Evolutionary conservation across 1,139 yeast genomes (phyloP).

Genomic region (Geotrichum histeridarum): DNA sequence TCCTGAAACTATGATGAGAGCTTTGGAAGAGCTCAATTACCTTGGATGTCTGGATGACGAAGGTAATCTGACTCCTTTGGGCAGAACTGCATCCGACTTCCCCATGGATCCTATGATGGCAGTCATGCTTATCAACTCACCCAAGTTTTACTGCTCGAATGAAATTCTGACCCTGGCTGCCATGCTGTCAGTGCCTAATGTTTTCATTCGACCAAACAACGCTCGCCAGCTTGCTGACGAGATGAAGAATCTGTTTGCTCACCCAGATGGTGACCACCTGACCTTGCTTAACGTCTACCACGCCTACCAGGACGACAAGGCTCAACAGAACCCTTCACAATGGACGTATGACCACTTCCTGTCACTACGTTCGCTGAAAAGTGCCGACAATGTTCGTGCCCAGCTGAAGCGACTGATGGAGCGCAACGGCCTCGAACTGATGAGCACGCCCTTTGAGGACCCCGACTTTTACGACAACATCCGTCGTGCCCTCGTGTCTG

Average conservation of each 20-base stretch:
- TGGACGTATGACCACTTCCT: conserved; percentile 94
- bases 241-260: conserved; percentile 80
- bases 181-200: conserved; percentile 84
- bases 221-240: conserved; percentile 91
- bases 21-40: conserved; percentile 89
- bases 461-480: conserved; percentile 63
- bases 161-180: conserved; percentile 88
- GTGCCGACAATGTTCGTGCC: conserved; percentile 78
- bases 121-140: conserved; percentile 83
- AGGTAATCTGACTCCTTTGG: conserved; percentile 83
- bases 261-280: conserved; percentile 92
- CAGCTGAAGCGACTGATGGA: conserved; percentile 85
- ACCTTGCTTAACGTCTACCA: conserved; percentile 84
- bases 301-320: conserved; percentile 67
- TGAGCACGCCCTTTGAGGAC: conserved; percentile 65
- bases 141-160: conserved; percentile 79
- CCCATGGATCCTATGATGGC: conserved; percentile 96
- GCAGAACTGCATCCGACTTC: conserved; percentile 84
- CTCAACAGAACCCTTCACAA: conserved; percentile 43
- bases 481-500: conserved; percentile 82
- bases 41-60: conserved; percentile 86
- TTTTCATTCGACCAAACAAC: conserved; percentile 87
- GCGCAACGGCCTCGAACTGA: conserved; percentile 65
- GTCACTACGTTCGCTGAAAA: conserved; percentile 72
- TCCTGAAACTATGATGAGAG: conserved; percentile 99